These are phyloP conservation scores for Penicillium sp. DNA, from an alignment of 2,329 filamentous ascomycete species.

Conservation along the genomic window DNA sequence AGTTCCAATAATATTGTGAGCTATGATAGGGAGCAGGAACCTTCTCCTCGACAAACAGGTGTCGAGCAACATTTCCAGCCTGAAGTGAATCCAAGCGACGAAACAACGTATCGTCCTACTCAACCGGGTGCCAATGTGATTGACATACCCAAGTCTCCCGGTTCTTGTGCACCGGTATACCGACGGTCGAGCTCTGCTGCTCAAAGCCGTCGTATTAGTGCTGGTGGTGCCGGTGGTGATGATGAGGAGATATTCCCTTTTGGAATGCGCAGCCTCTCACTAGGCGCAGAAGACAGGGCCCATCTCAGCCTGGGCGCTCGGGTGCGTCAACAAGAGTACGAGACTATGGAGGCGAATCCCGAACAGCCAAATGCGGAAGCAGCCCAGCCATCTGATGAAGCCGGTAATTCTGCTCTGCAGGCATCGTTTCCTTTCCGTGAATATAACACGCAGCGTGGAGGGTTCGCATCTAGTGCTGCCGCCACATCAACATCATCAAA, in stretches of 20 bases:
- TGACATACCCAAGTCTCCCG: slow-evolving; percentile 47
- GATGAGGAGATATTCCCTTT: slow-evolving; percentile 44
- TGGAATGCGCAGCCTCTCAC: slow-evolving; percentile 44
- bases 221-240: slow-evolving; percentile 28
- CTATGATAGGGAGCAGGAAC: slow-evolving; percentile 47
- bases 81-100: slow-evolving; percentile 35
- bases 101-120: slow-evolving; percentile 27
- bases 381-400: slow-evolving; percentile 21
- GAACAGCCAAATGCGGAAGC: slow-evolving; percentile 20
- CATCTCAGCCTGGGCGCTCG: slow-evolving; percentile 29
- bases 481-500: slow-evolving; percentile 29
- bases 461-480: slow-evolving; percentile 20
- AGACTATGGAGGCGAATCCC: slow-evolving; percentile 18
- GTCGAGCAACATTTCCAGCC: slow-evolving; percentile 29
- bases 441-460: slow-evolving; percentile 18
- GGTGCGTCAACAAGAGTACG: slow-evolving; percentile 32
- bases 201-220: slow-evolving; percentile 27
- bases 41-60: slow-evolving; percentile 25
- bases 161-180: slow-evolving; percentile 37
- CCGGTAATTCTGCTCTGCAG: slow-evolving; percentile 17
- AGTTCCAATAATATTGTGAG: slow-evolving; percentile 85
- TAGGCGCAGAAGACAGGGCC: slow-evolving; percentile 40
- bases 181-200: slow-evolving; percentile 45
- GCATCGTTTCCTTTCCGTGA: slow-evolving; percentile 19
- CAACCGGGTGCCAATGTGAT: slow-evolving; percentile 42